Evolutionary conservation across 495 filamentous ascomycete species (phyloP), one percentile per base, ranked within the genome.

Genomic region (Elasticomyces elasticus): DNA sequence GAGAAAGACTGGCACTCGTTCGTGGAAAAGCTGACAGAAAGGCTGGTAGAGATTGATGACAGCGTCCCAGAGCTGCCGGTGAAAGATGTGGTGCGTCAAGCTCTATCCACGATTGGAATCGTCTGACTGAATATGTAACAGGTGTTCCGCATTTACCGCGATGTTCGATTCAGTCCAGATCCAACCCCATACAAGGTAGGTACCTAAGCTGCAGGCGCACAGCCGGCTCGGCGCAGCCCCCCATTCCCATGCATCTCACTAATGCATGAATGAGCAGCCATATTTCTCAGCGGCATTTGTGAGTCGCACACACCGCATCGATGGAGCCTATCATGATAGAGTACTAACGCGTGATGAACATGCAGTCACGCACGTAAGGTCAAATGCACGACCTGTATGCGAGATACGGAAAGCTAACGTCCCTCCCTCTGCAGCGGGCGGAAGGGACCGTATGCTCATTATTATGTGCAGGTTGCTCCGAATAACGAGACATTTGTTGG

Each of bases 161-260:
- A 94, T 64, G 75, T 89, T 22, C 72, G 53, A 15, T 55, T 55
- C 24, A 40, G 30, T 17, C 20, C 85, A 22, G 83, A 94, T 59
- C 85, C 77, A 28, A 89, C 87, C 1, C 88, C 88, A 0, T 95
- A 95, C 67, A 94, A 92, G 76, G 84, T 85, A 72, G 61, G 72
- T 65, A 49, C 30, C 30, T 33, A 7, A 33, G 35, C 35, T 40
- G 35, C 35, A 40, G 12, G 35, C 35, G 35, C 35, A 40, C 13
- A 17, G 13, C 19, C 35, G 45, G 27, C 24, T 45, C 42, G 42
- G 6, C 42, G 6, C 19, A 45, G 4, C 42, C 42, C 45, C 27
- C 24, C 2, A 17, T 5, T 13, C 25, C 45, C 45, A 24, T 17
- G 25, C 24, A 24, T 19, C 33, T 25, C 25, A 13, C 51, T 54